Percentiles rank a stretch among this genome's conserved stretches.
These are phyloP conservation scores for Catenaria anguillulae DNA, from an alignment of 371 early-diverging fungal genomes.

Conservation along the genomic window DNA sequence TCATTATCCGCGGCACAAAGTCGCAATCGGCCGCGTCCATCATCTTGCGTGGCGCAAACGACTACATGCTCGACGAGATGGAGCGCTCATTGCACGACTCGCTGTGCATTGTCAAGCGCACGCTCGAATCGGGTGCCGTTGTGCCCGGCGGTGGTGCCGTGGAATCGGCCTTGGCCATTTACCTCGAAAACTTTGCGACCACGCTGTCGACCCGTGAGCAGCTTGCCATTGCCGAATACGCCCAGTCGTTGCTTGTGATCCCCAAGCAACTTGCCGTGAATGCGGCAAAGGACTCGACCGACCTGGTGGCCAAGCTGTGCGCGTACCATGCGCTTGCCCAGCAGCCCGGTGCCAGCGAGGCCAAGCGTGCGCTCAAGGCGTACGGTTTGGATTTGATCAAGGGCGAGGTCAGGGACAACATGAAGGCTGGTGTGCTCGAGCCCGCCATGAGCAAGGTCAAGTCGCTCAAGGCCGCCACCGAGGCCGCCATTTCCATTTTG, in stretches of 20 bases:
- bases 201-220: constrained; percentile 80
- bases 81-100: constrained; percentile 97
- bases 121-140: constrained; percentile 90
- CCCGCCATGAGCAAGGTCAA: constrained; percentile 99
- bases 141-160: constrained; percentile 99
- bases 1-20: constrained; percentile 89
- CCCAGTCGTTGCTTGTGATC: constrained; percentile 90
- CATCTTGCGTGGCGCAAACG: constrained; percentile 97
- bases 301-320: constrained; percentile 86
- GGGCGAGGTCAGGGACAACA: constrained; percentile 89
- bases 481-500: constrained; percentile 98
- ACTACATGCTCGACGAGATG: constrained; percentile 99
- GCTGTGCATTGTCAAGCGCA: constrained; percentile 95
- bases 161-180: constrained; percentile 93
- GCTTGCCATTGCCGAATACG: constrained; percentile 96
- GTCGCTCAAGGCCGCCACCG: constrained; percentile 97
- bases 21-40: constrained; percentile 76
- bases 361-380: constrained; percentile 65
- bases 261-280: constrained; percentile 98
- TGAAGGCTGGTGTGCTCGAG: constrained; percentile 94
- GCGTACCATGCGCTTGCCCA: constrained; percentile 86
- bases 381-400: constrained; percentile 88
- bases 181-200: constrained; percentile 95
- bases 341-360: constrained; percentile 36
- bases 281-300: constrained; percentile 97